A percentile compares a stretch with the other conserved stretches of the same genome.
phyloP scores from a whole-genome alignment of 768 basidiomycete species.

The Boletus reticulatus region DNA sequence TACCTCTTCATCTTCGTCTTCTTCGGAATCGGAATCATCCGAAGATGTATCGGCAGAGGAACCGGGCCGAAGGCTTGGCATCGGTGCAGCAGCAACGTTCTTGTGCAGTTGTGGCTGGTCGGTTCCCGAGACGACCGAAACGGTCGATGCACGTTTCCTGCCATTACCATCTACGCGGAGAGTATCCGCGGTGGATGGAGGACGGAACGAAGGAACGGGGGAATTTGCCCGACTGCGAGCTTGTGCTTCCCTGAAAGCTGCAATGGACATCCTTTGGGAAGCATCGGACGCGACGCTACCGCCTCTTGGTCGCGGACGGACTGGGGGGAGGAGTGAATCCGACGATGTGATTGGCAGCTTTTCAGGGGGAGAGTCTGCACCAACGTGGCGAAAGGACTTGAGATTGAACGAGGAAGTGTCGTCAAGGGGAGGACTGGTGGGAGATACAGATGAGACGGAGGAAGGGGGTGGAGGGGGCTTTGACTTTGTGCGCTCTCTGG shows the following conservation, averaged over 20 bases:
- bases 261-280: slow-evolving; percentile 75
- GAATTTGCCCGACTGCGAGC: slow-evolving; percentile 62
- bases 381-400: slow-evolving; percentile 69
- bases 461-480: slow-evolving; percentile 29
- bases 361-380: slow-evolving; percentile 37
- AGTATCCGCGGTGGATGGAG: slow-evolving; percentile 34
- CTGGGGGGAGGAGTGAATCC: slow-evolving; percentile 34
- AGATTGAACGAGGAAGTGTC: slow-evolving; percentile 59
- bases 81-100: slow-evolving; percentile 2
- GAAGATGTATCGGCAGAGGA: slow-evolving; percentile 27
- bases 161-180: slow-evolving; percentile 25
- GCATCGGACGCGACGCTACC: slow-evolving; percentile 60
- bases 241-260: slow-evolving; percentile 78
- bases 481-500: slow-evolving; percentile 37
- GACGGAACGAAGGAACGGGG: slow-evolving; percentile 51
- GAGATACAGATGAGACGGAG: slow-evolving; percentile 32
- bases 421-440: slow-evolving; percentile 20
- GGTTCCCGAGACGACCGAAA: slow-evolving; percentile 21
- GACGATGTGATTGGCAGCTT: slow-evolving; percentile 26
- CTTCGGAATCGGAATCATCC: slow-evolving; percentile 37
- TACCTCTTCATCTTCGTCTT: slow-evolving; percentile 35
- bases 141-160: slow-evolving; percentile 30
- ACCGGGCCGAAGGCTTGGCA: slow-evolving; percentile 8
- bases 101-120: slow-evolving; percentile 18
- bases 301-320: slow-evolving; percentile 50